A percentile compares a stretch with the other conserved stretches of the same genome.
These are phyloP conservation scores for Pseudogymnoascus sp. DNA, from an alignment of 2,329 filamentous ascomycete genomes.

Conservation along the genomic window DNA sequence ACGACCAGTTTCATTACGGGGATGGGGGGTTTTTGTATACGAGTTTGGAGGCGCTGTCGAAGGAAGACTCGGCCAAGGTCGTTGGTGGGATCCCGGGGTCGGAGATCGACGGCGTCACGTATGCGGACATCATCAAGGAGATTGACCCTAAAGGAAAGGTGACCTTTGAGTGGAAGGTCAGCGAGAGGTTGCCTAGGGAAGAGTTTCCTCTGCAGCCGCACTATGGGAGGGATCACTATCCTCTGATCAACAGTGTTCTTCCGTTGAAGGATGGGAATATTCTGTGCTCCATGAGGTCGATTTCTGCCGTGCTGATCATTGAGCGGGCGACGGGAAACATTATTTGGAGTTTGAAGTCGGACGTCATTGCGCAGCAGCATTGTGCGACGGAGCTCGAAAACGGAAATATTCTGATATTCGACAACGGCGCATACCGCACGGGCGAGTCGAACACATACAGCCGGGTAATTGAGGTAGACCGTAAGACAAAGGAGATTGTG, in stretches of 20 bases:
- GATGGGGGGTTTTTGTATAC: conserved; percentile 37
- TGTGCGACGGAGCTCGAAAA: conserved; percentile 34
- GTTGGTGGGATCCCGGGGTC: conserved; percentile 33
- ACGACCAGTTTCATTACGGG: conserved; percentile 37
- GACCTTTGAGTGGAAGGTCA: conserved; percentile 36
- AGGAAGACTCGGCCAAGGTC: conserved; percentile 29
- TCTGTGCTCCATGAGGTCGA: conserved; percentile 34
- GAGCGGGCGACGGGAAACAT: conserved; percentile 32
- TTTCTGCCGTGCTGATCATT: conserved; percentile 36
- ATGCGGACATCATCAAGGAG: conserved; percentile 36
- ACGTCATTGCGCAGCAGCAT: conserved; percentile 36
- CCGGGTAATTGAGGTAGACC: conserved; percentile 33
- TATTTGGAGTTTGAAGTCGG: conserved; percentile 34
- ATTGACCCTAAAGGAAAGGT: conserved; percentile 31
- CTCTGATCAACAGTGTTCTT: conserved; percentile 36
- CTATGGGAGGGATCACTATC: conserved; percentile 35
- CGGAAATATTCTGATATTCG: conserved; percentile 37
- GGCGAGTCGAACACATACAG: conserved; percentile 34
- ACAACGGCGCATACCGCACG: conserved; percentile 36
- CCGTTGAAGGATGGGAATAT: conserved; percentile 34
- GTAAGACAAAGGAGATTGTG: conserved; percentile 31
- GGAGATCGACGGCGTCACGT: conserved; percentile 32
- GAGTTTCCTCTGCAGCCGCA: conserved; percentile 33
- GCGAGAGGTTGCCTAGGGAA: conserved; percentile 32
- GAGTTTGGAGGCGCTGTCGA: conserved; percentile 32